These are phyloP conservation scores for Claviceps maximensis DNA, from an alignment of 2,329 filamentous ascomycete genomes.

Conservation along the genomic window DNA sequence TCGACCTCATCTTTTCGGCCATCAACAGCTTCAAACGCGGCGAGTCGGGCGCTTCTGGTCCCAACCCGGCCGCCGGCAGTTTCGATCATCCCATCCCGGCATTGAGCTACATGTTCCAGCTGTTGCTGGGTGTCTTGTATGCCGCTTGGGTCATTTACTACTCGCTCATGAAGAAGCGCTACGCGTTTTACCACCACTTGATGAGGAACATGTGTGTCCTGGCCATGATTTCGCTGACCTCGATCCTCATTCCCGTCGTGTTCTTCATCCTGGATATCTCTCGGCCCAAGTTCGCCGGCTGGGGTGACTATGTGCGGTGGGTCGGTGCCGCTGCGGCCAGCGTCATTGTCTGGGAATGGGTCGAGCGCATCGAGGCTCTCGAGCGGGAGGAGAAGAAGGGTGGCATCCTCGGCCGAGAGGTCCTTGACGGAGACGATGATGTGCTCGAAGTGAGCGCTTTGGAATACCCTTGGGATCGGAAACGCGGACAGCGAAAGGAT, in stretches of 20 bases:
- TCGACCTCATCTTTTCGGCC: conserved; percentile 83
- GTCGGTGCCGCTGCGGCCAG: conserved; percentile 89
- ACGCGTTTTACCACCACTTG: conserved; percentile 77
- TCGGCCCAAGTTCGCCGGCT: conserved; percentile 72
- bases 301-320: conserved; percentile 94
- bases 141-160: conserved; percentile 93
- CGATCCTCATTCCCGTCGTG: conserved; percentile 79
- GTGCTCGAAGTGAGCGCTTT: conserved; percentile 57
- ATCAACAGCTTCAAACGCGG: conserved; percentile 68
- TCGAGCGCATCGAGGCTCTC: conserved; percentile 82
- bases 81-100: conserved; percentile 88
- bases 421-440: conserved; percentile 90
- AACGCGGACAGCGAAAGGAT: conserved; percentile 23
- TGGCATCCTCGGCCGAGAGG: conserved; percentile 76
- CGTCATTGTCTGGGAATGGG: conserved; percentile 98
- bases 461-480: conserved; percentile 34
- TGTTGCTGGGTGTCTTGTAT: conserved; percentile 76
- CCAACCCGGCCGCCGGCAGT: conserved; percentile 50
- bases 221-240: conserved; percentile 61
- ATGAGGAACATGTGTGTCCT: conserved; percentile 84
- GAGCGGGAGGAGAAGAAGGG: conserved; percentile 91
- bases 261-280: conserved; percentile 90
- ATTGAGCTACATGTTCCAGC: conserved; percentile 78
- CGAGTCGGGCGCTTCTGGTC: conserved; percentile 27
- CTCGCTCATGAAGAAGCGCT: conserved; percentile 78